Evolutionary conservation across 768 basidiomycete species (phyloP), one percentile per base, ranked within the genome.

Genomic region (Favolaschia claudopus): DNA sequence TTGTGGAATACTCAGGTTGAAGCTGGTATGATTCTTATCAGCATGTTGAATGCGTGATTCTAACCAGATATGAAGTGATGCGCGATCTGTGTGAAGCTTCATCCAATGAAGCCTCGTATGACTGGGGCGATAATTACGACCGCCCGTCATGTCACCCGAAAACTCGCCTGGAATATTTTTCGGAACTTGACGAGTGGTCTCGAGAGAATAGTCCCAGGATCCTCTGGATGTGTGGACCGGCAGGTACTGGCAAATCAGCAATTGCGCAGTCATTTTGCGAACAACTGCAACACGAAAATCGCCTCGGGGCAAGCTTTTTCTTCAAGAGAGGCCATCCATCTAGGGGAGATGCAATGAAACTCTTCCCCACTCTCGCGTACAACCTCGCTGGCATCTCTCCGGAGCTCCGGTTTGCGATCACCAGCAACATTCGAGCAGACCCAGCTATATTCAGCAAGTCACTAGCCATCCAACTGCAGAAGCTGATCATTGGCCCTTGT

Each of bases 181-280:
- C n/a, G n/a, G n/a, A n/a, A n/a, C n/a, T n/a, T n/a, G n/a, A n/a
- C n/a, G n/a, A n/a, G n/a, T n/a, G n/a, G n/a, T n/a, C n/a, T n/a
- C n/a, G n/a, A n/a, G n/a, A n/a, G n/a, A n/a, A n/a, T n/a, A n/a
- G n/a, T n/a, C n/a, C n/a, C 25, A 54, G 25, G 2, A 24, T 67
- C 10, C 22, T 68, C 5, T 70, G 67, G 69, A 48, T 73, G 3
- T 34, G 54, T 20, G 72, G 72, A 1, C 63, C 69, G 4, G 72
- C 69, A 22, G 71, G 73, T 0, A 59, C 65, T 0, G 74, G 74
- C 1, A 73, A 73, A 45, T 64, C 72, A 0, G 67, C 71, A 0
- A 49, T 78, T 14, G 67, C 68, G 14, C 75, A 75, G 34, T 72
- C 73, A 0, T 59, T 75, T 1, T 69, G 73, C 14, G 65, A 75